Percentiles rank a stretch among this genome's conserved stretches.
These are phyloP conservation scores for Scedosporium apiospermum DNA, from an alignment of 2,329 filamentous ascomycete genomes.

Conservation along the genomic window DNA sequence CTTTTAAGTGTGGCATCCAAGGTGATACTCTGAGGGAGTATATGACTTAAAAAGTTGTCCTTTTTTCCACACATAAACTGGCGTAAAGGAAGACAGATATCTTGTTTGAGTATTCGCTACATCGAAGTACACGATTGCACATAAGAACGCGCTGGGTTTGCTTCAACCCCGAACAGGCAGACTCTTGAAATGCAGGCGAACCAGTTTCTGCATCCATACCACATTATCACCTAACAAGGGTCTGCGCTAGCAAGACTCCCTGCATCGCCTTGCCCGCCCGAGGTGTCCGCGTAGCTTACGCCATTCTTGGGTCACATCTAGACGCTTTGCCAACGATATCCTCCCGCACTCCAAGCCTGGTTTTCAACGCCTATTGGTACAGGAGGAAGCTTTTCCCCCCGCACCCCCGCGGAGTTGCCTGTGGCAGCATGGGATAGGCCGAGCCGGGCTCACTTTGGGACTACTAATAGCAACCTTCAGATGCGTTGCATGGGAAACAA, in stretches of 20 bases:
- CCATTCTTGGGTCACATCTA: not conserved
- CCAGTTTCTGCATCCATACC: not conserved
- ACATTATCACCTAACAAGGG: not conserved
- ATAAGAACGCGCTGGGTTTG: not conserved
- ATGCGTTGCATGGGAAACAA: not conserved
- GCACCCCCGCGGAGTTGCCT: not conserved
- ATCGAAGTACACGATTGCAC: not conserved
- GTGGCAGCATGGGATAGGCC: not conserved
- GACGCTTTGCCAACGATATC: not conserved
- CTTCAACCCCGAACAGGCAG: not conserved
- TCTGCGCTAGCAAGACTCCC: not conserved
- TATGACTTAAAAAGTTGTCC: too few species aligned
- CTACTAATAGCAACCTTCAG: not conserved
- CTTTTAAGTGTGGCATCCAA: constrained; percentile 55
- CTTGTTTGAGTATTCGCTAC: not conserved
- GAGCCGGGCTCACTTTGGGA: not conserved
- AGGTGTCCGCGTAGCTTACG: not conserved
- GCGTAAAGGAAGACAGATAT: not conserved
- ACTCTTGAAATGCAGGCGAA: not conserved
- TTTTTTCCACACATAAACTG: too few species aligned
- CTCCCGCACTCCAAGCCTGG: not conserved
- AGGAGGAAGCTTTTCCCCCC: not conserved
- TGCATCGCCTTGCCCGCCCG: not conserved
- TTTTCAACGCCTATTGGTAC: not conserved
- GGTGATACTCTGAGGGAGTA: constrained; percentile 39